Evolutionary conservation across 2,329 filamentous ascomycete species (phyloP).

Genomic region (Colletotrichum noveboracense): DNA sequence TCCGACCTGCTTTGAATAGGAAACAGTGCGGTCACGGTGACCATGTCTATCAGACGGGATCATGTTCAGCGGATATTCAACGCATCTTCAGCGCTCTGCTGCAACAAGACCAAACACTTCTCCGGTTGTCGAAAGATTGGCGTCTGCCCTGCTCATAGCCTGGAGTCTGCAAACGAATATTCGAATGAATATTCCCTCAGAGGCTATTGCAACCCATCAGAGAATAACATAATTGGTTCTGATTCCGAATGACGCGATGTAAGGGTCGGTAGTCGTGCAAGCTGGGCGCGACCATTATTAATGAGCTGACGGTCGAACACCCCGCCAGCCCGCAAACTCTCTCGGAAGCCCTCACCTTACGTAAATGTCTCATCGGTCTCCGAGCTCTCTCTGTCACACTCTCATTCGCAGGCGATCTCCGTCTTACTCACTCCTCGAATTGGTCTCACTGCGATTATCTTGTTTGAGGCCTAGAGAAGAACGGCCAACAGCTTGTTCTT

Average conservation of each 20-base stretch:
- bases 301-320: neutral
- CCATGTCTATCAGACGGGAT: neutral
- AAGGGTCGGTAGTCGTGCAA: neutral
- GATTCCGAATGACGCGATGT: neutral
- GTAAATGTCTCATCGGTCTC: conserved; percentile 6
- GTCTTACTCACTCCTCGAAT: neutral
- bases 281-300: neutral
- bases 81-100: neutral
- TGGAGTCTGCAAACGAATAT: neutral
- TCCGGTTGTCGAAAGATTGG: neutral
- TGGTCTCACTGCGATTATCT: too few relatives aligned
- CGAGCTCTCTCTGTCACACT: neutral
- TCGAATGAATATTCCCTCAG: neutral
- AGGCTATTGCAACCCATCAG: neutral
- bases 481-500: neutral
- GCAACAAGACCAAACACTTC: neutral
- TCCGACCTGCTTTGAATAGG: neutral
- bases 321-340: neutral
- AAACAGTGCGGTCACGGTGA: neutral
- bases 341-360: neutral
- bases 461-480: neutral
- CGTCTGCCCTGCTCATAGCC: neutral
- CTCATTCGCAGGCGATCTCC: neutral
- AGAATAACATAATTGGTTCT: neutral
- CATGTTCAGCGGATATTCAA: neutral